Base-by-base conservation (phyloP, 192 early-diverging fungal genomes). In the Spizellomyces sp. region DNA sequence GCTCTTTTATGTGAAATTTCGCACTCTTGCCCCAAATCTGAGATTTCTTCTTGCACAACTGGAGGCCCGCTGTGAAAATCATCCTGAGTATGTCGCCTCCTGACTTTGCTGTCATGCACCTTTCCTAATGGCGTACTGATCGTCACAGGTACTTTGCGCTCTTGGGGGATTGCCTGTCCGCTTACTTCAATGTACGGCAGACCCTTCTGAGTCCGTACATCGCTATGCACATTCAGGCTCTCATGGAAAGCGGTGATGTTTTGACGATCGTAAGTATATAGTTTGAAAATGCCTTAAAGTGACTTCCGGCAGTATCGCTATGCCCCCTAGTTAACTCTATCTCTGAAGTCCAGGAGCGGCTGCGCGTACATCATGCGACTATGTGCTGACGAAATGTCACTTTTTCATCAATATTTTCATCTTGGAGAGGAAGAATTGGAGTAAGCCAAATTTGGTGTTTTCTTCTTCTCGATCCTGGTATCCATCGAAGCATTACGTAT, bases 331-430 rank as follows among this genome's bases (percentile, higher is more conserved):
- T 2, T 17, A 19, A 14, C 12, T 27, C n/a, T 46, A 8, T 27
- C 22, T 15, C 19, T 62, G 0, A 74, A 90, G 94, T 81, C 90
- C 4, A 77, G 85, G 44, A 88, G 87, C 70, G 94, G 94, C 62
- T 91, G 91, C 62, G 94, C 90, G 2, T 98, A 94, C 71, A 78
- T 97, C 73, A 87, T 93, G 76, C 80, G 86, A 61, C 81, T 96
- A 27, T 98, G 91, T 66, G 82, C 84, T 10, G 95, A 97, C 60
- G 96, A 98, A 75, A 87, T 84, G 66, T 79, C 83, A 1, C 81
- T 98, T 41, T 96, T 92, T 77, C 81, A 80, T 56, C 88, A 90
- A 15, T 93, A 94, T 62, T 98, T 98, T 68, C 76, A 81, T 41
- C 73, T 87, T 19, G 92, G 90, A 5, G 91, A 92, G 67, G 81